phyloP scores from a whole-genome alignment of 306 rosid genomes.

The Lathyrus oleraceus region DNA sequence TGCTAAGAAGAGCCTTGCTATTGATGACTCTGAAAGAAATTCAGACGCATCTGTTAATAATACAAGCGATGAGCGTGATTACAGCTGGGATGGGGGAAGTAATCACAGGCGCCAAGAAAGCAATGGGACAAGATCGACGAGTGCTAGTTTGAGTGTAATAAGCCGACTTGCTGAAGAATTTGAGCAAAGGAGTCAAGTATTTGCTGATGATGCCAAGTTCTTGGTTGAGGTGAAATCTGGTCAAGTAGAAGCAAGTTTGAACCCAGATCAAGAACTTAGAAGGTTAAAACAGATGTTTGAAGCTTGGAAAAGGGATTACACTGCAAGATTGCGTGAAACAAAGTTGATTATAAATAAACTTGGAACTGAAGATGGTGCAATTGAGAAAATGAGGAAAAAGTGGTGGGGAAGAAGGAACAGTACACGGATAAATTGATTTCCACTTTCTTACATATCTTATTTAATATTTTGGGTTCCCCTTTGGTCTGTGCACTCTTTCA shows the following conservation, averaged over 20 bases:
- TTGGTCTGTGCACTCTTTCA: constrained; percentile 40
- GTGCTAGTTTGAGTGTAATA: constrained; percentile 83
- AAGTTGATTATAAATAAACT: constrained; percentile 78
- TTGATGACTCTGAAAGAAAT: constrained; percentile 86
- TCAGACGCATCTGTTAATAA: constrained; percentile 88
- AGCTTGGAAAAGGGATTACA: constrained; percentile 93
- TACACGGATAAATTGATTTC: constrained; percentile 61
- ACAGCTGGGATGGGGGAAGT: constrained; percentile 74
- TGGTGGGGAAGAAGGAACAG: constrained; percentile 99
- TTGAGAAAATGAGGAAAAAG: constrained; percentile 68
- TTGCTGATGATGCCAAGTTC: constrained; percentile 94
- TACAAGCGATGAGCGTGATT: constrained; percentile 74
- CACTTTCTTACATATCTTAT: neutral
- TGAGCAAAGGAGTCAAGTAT: constrained; percentile 96
- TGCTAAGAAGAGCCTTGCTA: constrained; percentile 91
- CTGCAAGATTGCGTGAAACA: constrained; percentile 77
- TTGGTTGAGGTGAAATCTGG: constrained; percentile 97
- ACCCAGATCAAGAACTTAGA: constrained; percentile 90
- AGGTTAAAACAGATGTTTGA: constrained; percentile 92
- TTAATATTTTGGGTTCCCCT: constrained; percentile 6
- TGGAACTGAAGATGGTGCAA: constrained; percentile 70
- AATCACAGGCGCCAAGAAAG: constrained; percentile 68
- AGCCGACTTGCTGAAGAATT: constrained; percentile 87
- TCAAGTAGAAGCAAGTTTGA: constrained; percentile 81
- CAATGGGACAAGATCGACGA: constrained; percentile 82